Base-by-base conservation (phyloP, 192 early-diverging fungal genomes). In the Pilaira anomala region DNA sequence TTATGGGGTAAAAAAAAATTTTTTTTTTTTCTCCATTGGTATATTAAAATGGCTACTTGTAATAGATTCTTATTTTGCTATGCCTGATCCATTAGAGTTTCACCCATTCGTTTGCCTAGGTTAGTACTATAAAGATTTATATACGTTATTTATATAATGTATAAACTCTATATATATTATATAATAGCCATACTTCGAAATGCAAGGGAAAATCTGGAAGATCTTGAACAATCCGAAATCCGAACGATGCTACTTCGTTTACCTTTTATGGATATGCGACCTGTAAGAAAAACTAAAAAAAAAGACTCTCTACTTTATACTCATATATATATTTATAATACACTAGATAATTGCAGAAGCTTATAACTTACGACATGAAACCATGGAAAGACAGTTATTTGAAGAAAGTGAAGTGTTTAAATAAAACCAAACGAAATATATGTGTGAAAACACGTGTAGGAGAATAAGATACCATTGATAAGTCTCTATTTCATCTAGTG, bases 141-240 rank as follows among this genome's bases (percentile, higher is more conserved):
- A n/a, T n/a, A n/a, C n/a, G 73, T 61, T 41, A 8, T 50, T 14
- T 25, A 6, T 48, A 39, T 19, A 14, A 24, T 58, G 39, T 52
- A 21, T 11, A 21, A 40, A 18, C 3, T 33, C 29, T 60, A 44
- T 46, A 51, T 46, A 40, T 11, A 19, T 49, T 41, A 36, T 16
- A 28, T 56, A 21, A 36, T 67, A 77, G 92, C 94, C n/a, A 85
- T 96, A 28, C 73, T 96, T 48, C 79, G 73, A 42, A 78, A 83
- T 28, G 63, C 82, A 18, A 92, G 89, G 64, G 93, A 93, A 54
- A 85, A 80, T 46, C 77, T 96, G 16, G 94, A 96, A 67, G 92
- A 94, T 44, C 66, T 94, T 53, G 94, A 96, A 67, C 89, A 93
- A 74, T 92, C 90, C 2, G 93, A 96, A 67, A 96, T 96, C 54